Conservation (phyloP, 768 basidiomycete species). For the Lentinus tigrinus region DNA sequence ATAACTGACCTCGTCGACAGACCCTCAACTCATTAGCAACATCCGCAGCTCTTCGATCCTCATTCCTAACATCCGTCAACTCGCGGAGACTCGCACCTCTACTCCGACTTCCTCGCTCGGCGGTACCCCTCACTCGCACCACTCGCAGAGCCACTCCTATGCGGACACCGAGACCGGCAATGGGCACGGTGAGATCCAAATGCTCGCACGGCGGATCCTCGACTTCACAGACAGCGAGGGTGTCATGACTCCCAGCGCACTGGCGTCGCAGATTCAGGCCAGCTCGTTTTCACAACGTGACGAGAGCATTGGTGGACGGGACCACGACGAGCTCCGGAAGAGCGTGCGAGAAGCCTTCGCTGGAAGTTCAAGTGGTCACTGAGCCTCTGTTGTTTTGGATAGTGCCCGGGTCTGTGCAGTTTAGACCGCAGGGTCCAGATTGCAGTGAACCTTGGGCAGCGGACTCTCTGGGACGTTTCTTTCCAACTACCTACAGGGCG, state of each 20-base stretch:
- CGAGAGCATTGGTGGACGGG: slow-evolving; percentile 45
- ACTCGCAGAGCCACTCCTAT: slow-evolving; percentile 67
- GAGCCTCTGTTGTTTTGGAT: not conserved
- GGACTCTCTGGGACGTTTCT: slow-evolving; percentile 14
- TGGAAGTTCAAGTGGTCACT: slow-evolving; percentile 52
- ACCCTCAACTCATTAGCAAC: slow-evolving; percentile 86
- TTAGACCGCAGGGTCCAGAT: not conserved
- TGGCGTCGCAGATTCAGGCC: slow-evolving; percentile 66
- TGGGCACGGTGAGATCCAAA: slow-evolving; percentile 88
- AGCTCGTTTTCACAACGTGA: slow-evolving; percentile 68
- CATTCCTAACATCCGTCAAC: slow-evolving; percentile 81
- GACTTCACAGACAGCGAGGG: slow-evolving; percentile 77
- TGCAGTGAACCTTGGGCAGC: slow-evolving; percentile 12
- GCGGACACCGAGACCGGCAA: slow-evolving; percentile 84
- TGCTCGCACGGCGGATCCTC: slow-evolving; percentile 79
- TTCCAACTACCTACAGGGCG: not conserved
- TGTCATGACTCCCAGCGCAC: slow-evolving; percentile 56
- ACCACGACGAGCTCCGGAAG: slow-evolving; percentile 78
- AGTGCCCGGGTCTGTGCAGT: not conserved
- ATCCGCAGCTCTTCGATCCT: slow-evolving; percentile 83
- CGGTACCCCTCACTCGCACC: slow-evolving; percentile 70
- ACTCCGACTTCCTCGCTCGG: slow-evolving; percentile 69
- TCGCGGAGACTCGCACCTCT: slow-evolving; percentile 69
- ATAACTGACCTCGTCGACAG: slow-evolving; percentile 36
- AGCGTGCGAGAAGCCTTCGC: slow-evolving; percentile 83